Evolutionary conservation across 2,329 filamentous ascomycete species (phyloP), one percentile per base, ranked within the genome.

Genomic region (Aspergillus sp.): DNA sequence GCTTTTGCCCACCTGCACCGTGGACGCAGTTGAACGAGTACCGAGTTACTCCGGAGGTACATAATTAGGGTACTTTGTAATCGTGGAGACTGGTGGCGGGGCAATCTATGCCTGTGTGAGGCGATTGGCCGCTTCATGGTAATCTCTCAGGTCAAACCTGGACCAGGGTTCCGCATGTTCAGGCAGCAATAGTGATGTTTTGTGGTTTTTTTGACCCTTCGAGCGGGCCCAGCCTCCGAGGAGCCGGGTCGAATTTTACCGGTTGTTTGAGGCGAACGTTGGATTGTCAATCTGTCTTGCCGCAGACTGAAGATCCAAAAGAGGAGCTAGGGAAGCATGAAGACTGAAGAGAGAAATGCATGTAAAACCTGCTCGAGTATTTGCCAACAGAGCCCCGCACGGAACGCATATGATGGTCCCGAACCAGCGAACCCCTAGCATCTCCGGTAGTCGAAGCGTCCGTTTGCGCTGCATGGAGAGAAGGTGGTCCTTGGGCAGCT

Each of bases 381-480:
- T 48, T 54, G 58, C 47, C 44, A 51, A 45, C 53, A 44, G 20
- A 62, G 53, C 49, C 52, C 44, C 50, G 54, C 44, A 44, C 30
- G 45, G 44, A 59, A 39, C 51, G 56, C 58, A 62, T 62, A 60
- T 60, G 60, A 64, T 61, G 59, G 54, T 55, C 52, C 54, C 57
- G 56, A 54, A 49, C 37, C 24, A n/a, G 34, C 41, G 46, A 46
- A 48, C 63, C 61, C 64, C 63, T 65, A 62, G 60, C 64, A 64
- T 64, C 48, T 22, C n/a, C 22, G 44, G 44, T 13, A 30, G 24
- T 47, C 30, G 22, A 17, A 39, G 34, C 22, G 47, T 24, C 48
- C 49, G 44, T 37, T 54, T 53, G 46, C 57, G 56, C 51, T 63
- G 64, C 62, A 63, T 63, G 57, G 52, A 57, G 58, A 30, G 27